Base-by-base conservation (phyloP, 371 early-diverging fungal species). In the Zopfochytrium polystomum region DNA sequence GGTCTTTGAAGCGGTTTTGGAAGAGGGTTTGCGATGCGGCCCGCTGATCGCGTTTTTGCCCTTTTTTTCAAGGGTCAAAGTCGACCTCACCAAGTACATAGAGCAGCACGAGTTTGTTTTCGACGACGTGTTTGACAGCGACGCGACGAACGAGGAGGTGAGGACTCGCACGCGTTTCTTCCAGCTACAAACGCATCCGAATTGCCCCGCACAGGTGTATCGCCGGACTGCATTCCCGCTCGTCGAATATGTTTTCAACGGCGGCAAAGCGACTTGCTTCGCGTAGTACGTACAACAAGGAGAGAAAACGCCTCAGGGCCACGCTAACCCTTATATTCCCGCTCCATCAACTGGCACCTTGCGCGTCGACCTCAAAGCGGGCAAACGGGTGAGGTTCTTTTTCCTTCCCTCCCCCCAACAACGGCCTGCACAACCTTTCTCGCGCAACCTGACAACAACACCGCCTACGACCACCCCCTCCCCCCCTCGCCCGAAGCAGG, bases 251-350 rank as follows among this genome's bases (percentile, higher is more conserved):
- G 83, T 95, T 4, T 93, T 98, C 62, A 68, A 77, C 23, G 98
- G 98, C 1, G 98, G 98, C 45, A 96, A 96, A 71, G 96, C 97
- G 0, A 97, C 99, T 6, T 93, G 98, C 70, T 96, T 99, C 82
- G 99, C 98, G 52, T 98, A 97, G 88, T 90, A 85, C 55, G 78
- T 65, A 13, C 25, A 35, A 43, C 22, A 15, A 22, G 23, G 13
- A 20, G 42, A n/a, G n/a, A n/a, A n/a, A n/a, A n/a, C n/a, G n/a
- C n/a, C n/a, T n/a, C n/a, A n/a, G n/a, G n/a, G n/a, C n/a, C n/a
- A n/a, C n/a, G n/a, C n/a, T n/a, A n/a, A n/a, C n/a, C n/a, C n/a
- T n/a, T n/a, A n/a, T n/a, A n/a, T n/a, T n/a, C n/a, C n/a, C n/a
- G n/a, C n/a, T n/a, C n/a, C n/a, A n/a, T n/a, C n/a, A n/a, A n/a